A percentile compares a stretch with the other conserved stretches of the same genome.
These are phyloP conservation scores for Mollisia scopiformis DNA, from an alignment of 2,329 filamentous ascomycete genomes.

Conservation along the genomic window DNA sequence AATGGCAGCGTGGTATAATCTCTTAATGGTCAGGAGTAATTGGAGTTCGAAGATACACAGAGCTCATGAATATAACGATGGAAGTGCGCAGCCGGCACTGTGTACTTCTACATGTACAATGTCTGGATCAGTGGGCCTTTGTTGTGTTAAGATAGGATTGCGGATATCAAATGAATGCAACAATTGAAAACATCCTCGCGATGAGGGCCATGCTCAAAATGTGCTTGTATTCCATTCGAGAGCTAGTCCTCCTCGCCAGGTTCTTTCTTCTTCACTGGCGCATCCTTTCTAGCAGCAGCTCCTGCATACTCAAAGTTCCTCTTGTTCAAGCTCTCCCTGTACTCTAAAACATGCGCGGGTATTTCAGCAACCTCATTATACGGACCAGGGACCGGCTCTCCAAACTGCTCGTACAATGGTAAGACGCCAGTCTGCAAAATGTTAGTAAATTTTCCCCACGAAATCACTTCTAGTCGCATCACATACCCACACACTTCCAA, in stretches of 20 bases:
- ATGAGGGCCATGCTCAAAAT: too few relatives aligned
- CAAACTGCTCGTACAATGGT: constrained; percentile 66
- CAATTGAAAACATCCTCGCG: not conserved
- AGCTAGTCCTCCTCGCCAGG: constrained; percentile 45
- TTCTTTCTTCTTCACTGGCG: constrained; percentile 50
- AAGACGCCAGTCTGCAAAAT: constrained; percentile 59
- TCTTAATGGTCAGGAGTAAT: not conserved
- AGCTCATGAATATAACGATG: constrained; percentile 1
- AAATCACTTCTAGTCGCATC: not conserved
- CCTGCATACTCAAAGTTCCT: constrained; percentile 45
- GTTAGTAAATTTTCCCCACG: constrained; percentile 21
- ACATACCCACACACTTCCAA: constrained; percentile 47
- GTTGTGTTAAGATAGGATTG: not conserved
- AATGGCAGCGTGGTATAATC: not conserved
- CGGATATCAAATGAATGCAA: not conserved
- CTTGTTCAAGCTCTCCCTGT: constrained; percentile 52
- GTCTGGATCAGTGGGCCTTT: not conserved
- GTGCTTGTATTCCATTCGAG: not conserved
- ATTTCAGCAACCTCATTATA: constrained; percentile 38
- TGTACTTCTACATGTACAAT: not conserved
- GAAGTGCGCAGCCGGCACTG: constrained; percentile 3
- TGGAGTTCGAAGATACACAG: constrained; percentile 4
- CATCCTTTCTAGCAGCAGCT: constrained; percentile 48
- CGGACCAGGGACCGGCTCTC: constrained; percentile 38
- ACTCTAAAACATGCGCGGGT: constrained; percentile 58